Conservation (phyloP, 2,329 filamentous ascomycete species). For the Scedosporium minutisporum region DNA sequence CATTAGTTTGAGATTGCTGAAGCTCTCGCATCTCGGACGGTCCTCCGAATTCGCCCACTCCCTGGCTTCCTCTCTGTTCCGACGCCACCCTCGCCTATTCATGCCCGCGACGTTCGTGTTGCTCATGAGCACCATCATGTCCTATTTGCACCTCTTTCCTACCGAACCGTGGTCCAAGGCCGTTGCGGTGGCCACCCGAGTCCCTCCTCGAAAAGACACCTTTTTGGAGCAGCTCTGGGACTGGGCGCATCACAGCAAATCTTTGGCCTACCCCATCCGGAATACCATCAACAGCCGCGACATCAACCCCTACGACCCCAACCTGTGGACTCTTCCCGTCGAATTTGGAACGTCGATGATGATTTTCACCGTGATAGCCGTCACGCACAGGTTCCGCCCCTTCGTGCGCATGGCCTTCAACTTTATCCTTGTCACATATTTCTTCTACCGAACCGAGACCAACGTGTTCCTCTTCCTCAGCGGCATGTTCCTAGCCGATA, state of each 20-base stretch:
- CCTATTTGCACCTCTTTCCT: background rate
- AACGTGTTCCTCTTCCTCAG: slow-evolving; percentile 50
- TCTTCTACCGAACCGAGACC: slow-evolving; percentile 59
- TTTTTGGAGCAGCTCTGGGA: background rate
- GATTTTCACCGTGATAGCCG: slow-evolving; percentile 48
- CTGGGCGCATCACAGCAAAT: background rate
- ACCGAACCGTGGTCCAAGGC: slow-evolving; percentile 4
- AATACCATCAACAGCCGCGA: slow-evolving; percentile 5
- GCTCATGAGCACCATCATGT: slow-evolving; percentile 21
- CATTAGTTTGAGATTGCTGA: slow-evolving; percentile 39
- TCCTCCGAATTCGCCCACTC: slow-evolving; percentile 30
- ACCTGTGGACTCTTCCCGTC: slow-evolving; percentile 54
- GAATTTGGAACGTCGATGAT: slow-evolving; percentile 56
- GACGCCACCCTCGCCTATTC: slow-evolving; percentile 39
- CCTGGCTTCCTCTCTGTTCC: slow-evolving; percentile 36
- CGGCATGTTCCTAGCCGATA: slow-evolving; percentile 52
- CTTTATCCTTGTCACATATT: slow-evolving; percentile 48
- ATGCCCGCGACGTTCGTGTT: slow-evolving; percentile 45
- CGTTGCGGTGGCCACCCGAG: slow-evolving; percentile 3
- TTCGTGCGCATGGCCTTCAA: slow-evolving; percentile 46
- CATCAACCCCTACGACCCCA: slow-evolving; percentile 43
- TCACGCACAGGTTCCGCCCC: slow-evolving; percentile 35
- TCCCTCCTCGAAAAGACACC: background rate
- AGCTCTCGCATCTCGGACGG: slow-evolving; percentile 34
- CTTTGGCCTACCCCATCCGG: slow-evolving; percentile 1